Evolutionary conservation across 371 early-diverging fungal genomes (phyloP), one percentile per base, ranked within the genome.

Genomic region (Rhizomucor pusillus): DNA sequence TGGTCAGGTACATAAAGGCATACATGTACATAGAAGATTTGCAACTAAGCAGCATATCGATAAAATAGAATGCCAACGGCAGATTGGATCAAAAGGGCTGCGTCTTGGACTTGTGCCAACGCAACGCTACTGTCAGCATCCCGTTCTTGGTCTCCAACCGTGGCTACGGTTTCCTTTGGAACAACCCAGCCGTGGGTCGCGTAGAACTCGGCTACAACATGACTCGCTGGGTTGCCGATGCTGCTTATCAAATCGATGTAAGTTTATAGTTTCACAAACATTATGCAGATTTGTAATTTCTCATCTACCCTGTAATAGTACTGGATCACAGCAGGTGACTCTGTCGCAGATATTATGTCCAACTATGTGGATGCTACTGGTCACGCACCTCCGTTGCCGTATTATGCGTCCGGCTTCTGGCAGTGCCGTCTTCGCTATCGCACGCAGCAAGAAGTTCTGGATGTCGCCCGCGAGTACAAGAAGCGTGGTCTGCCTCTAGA

Each of bases 401-500:
- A 57, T 23, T 57, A 57, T 44, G 57, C 57, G 0, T 57, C 57
- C 20, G 57, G 57, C 18, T 57, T 57, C 57, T 57, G 57, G 57
- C 57, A 57, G 34, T 57, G 57, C 46, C 57, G 57, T 29, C 50
- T 57, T 16, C 57, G 57, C 23, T 57, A 57, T 35, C 33, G 40
- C 19, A 44, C 57, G 4, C 57, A 57, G 18, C 43, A 57, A 16
- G 57, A 57, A 39, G 57, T 57, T 1, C 36, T 57, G 43, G 37
- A 24, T 16, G 57, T 57, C 6, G 57, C 57, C 12, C 50, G 57
- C 13, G 52, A 57, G 25, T 56, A 56, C 33, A 56, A 56, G 43
- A 56, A 41, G 19, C 56, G 56, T 43, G 48, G 43, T 23, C 34
- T 56, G 5, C 49, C 56, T 5, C 40, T 56, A 18, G 56, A 56